Evolutionary conservation across 306 rosid genomes (phyloP).

Genomic region (Cyamopsis tetragonoloba): DNA sequence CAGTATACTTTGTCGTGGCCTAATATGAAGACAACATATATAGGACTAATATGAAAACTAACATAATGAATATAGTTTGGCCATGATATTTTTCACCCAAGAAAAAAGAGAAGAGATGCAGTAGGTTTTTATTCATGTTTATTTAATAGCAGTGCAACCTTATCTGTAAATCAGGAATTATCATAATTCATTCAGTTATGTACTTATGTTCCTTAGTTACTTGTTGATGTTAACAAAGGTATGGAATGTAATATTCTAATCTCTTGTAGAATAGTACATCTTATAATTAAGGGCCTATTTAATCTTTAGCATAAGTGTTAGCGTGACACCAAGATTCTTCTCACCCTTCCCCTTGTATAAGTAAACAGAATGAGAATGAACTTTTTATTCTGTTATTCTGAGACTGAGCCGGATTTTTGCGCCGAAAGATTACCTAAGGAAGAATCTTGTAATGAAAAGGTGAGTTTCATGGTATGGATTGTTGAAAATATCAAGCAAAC

Average conservation of each 20-base stretch:
- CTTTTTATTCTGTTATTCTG: conserved; percentile 8
- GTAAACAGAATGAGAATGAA: neutral
- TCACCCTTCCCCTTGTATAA: neutral
- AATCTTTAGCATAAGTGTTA: neutral
- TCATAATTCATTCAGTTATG: neutral
- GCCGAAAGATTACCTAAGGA: conserved; percentile 11
- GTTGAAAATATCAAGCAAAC: conserved; percentile 26
- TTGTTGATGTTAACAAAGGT: conserved; percentile 17
- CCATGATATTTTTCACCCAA: neutral
- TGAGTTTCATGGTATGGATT: neutral
- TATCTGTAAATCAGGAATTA: neutral
- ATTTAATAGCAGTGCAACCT: neutral
- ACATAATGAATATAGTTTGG: no score
- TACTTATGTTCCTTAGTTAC: neutral
- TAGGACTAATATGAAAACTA: no score
- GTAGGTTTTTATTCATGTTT: neutral
- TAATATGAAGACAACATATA: no score
- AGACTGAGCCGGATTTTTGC: neutral
- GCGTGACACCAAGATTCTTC: conserved; percentile 1
- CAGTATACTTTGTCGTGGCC: no score
- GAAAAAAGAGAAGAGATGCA: neutral
- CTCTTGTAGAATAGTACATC: conserved; percentile 21
- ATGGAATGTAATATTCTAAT: neutral
- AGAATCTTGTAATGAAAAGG: neutral
- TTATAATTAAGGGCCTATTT: conserved; percentile 10